These are phyloP conservation scores for Delitschia confertaspora DNA, from an alignment of 495 filamentous ascomycete genomes.

Conservation along the genomic window DNA sequence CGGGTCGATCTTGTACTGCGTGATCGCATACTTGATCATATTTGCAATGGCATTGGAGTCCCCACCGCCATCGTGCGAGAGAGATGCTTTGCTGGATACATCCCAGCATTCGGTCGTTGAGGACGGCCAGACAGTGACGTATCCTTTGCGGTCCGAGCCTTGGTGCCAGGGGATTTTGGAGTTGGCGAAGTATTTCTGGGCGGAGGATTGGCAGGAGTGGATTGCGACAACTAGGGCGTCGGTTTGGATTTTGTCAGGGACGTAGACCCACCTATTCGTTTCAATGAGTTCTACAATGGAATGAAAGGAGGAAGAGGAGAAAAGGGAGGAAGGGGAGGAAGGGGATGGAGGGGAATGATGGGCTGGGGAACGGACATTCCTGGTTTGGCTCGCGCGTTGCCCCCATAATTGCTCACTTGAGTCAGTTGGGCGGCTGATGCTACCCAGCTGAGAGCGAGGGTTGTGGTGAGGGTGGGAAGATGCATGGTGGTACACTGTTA, in stretches of 20 bases:
- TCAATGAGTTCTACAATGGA: not conserved
- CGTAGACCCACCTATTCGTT: constrained; percentile 26
- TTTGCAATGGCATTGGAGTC: constrained; percentile 47
- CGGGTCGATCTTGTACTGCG: constrained; percentile 42
- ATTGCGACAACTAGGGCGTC: constrained; percentile 31
- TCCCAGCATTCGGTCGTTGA: constrained; percentile 49
- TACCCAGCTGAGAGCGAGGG: constrained; percentile 7
- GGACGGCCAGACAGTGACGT: constrained; percentile 47
- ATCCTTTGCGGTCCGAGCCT: constrained; percentile 43
- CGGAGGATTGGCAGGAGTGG: constrained; percentile 31
- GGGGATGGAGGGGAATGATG: not conserved
- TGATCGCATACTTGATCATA: constrained; percentile 49
- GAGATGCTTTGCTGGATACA: constrained; percentile 38
- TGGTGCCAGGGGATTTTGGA: constrained; percentile 32
- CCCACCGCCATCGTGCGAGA: constrained; percentile 47
- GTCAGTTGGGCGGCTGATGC: constrained; percentile 19
- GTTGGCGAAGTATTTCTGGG: constrained; percentile 30
- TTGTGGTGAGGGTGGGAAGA: constrained; percentile 8
- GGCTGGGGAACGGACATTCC: constrained; percentile 9
- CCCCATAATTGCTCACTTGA: constrained; percentile 19
- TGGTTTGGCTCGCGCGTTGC: constrained; percentile 19
- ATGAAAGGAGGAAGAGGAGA: not conserved
- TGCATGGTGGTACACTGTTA: no score
- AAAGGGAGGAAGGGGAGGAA: not conserved
- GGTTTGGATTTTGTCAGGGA: constrained; percentile 23